These are phyloP conservation scores for Tetracladium marchalianum DNA, from an alignment of 495 filamentous ascomycete species.

Conservation along the genomic window DNA sequence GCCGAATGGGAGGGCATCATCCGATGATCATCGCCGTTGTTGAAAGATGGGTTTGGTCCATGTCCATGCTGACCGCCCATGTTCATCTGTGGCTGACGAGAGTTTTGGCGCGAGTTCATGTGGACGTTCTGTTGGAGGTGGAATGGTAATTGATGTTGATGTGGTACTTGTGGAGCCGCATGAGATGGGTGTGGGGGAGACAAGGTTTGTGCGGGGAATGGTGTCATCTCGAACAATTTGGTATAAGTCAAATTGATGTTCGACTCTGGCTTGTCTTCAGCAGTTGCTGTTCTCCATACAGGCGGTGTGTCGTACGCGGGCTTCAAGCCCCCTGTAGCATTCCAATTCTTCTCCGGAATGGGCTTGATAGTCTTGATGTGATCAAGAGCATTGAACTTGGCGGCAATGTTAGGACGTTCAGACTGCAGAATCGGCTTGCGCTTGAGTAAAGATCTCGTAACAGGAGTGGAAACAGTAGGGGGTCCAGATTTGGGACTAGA, in stretches of 20 bases:
- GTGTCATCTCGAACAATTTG: slow-evolving; percentile 63
- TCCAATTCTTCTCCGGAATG: slow-evolving; percentile 47
- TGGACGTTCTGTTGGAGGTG: slow-evolving; percentile 43
- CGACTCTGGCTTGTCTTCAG: slow-evolving; percentile 49
- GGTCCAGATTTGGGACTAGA: slow-evolving; percentile 54
- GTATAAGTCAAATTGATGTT: slow-evolving; percentile 52
- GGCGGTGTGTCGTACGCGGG: slow-evolving; percentile 70
- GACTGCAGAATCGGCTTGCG: slow-evolving; percentile 46
- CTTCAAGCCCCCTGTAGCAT: slow-evolving; percentile 64
- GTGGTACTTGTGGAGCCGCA: slow-evolving; percentile 34
- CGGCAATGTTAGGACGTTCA: slow-evolving; percentile 43
- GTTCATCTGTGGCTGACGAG: slow-evolving; percentile 54
- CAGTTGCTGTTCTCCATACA: slow-evolving; percentile 59
- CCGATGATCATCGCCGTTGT: slow-evolving; percentile 68
- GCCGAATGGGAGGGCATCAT: slow-evolving; percentile 78
- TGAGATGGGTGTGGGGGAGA: slow-evolving; percentile 58
- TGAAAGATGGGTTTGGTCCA: slow-evolving; percentile 47
- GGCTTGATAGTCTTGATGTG: slow-evolving; percentile 69
- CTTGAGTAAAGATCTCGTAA: slow-evolving; percentile 30
- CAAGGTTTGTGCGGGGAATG: slow-evolving; percentile 39
- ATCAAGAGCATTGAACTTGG: slow-evolving; percentile 44
- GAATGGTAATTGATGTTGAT: slow-evolving; percentile 72
- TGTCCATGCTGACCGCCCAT: slow-evolving; percentile 57
- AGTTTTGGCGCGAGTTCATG: slow-evolving; percentile 44
- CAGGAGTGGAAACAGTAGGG: slow-evolving; percentile 37